Conservation (phyloP, 2,329 filamentous ascomycete species). For the Tympanopsis confertula region DNA sequence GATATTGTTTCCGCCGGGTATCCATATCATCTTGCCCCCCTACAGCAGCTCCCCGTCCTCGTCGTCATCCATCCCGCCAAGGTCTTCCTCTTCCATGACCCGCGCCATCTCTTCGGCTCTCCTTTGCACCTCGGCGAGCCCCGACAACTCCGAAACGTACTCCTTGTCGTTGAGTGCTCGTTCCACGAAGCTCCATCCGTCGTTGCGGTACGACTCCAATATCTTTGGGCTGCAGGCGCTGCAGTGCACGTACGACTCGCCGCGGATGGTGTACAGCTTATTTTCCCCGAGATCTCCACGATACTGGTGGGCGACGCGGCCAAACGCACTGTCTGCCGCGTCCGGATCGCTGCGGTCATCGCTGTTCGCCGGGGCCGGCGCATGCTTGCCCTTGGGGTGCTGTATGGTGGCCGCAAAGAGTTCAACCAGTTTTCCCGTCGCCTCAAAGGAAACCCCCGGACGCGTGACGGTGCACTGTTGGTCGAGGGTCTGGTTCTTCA, state of each 20-base stretch:
- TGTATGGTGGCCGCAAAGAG: constrained; percentile 52
- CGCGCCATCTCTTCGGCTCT: constrained; percentile 33
- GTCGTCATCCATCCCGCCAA: not conserved
- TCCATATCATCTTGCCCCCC: not conserved
- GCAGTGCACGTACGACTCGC: constrained; percentile 68
- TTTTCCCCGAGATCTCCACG: constrained; percentile 68
- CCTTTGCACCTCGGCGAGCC: constrained; percentile 60
- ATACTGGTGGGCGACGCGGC: constrained; percentile 68
- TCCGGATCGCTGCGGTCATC: too few species aligned
- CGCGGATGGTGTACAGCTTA: constrained; percentile 61
- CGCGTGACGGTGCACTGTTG: constrained; percentile 64
- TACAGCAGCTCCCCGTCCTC: not conserved
- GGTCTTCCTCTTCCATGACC: constrained; percentile 2
- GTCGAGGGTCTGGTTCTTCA: constrained; percentile 56
- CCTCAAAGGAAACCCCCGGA: constrained; percentile 53
- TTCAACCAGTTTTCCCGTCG: constrained; percentile 55
- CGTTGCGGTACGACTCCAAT: constrained; percentile 50
- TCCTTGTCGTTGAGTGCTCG: constrained; percentile 63
- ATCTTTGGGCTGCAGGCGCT: constrained; percentile 68
- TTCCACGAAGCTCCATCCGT: constrained; percentile 70
- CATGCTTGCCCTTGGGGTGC: constrained; percentile 34
- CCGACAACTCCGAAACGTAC: constrained; percentile 68
- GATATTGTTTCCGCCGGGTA: too few species aligned
- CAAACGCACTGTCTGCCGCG: constrained; percentile 46
- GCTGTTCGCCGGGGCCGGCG: not conserved